phyloP scores from a whole-genome alignment of 129 eudicot genomes.

The Dittrichia graveolens region DNA sequence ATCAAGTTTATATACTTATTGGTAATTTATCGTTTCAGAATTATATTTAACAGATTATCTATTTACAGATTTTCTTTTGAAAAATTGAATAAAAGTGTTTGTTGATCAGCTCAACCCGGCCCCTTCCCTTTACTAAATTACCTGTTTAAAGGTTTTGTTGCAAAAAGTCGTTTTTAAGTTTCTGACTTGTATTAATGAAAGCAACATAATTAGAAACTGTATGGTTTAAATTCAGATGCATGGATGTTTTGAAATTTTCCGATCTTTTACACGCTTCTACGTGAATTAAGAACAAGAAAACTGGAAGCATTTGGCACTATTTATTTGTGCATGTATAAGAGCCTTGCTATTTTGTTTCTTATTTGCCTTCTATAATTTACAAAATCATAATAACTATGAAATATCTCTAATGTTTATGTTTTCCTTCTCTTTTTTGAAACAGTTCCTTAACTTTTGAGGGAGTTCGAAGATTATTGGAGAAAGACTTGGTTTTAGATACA shows the following conservation, averaged over 20 bases:
- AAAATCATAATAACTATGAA: conserved; percentile 6
- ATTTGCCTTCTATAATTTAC: conserved; percentile 3
- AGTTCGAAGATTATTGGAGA: conserved; percentile 78
- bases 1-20: neutral
- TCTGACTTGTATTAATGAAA: neutral
- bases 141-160: neutral
- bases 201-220: neutral
- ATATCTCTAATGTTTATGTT: conserved; percentile 20
- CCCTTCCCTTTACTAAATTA: too few relatives aligned
- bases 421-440: conserved; percentile 16
- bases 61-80: neutral
- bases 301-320: neutral
- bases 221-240: neutral
- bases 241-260: neutral
- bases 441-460: conserved; percentile 79
- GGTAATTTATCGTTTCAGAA: too few relatives aligned
- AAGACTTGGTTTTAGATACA: conserved; percentile 71
- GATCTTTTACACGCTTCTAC: neutral
- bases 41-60: neutral
- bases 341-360: conserved; percentile 1
- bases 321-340: conserved; percentile 1
- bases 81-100: neutral
- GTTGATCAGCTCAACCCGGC: neutral
- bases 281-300: neutral
- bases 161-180: neutral